A percentile compares a stretch with the other conserved stretches of the same genome.
Conservation (phyloP, 208 protist species). For the Giardia duodenalis region DNA sequence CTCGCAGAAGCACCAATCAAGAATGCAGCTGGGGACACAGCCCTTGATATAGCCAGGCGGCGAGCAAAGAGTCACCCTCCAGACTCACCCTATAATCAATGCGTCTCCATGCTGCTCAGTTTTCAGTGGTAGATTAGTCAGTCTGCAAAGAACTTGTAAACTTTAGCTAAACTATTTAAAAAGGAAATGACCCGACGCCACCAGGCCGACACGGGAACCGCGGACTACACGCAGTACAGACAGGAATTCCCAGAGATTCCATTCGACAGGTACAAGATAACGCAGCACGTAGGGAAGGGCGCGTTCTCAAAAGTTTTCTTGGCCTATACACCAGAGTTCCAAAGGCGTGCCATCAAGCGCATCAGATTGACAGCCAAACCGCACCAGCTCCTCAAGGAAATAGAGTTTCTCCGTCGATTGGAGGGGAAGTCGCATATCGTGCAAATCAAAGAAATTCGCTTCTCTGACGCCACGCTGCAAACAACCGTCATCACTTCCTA, state of each 20-base stretch:
- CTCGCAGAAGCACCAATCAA: too few species aligned
- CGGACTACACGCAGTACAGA: not conserved
- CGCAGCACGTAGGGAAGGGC: constrained; percentile 26
- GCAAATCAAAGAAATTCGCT: constrained; percentile 18
- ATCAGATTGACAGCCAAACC: constrained; percentile 31
- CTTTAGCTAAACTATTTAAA: not conserved
- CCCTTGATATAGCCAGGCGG: too few species aligned
- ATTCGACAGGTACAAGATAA: not conserved
- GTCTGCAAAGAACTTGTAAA: too few species aligned
- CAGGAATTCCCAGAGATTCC: constrained; percentile 30
- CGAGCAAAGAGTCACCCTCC: too few species aligned
- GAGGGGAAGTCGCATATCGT: constrained; percentile 31
- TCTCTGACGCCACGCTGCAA: not conserved
- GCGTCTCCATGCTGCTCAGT: too few species aligned
- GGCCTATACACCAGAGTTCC: constrained; percentile 25
- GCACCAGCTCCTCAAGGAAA: constrained; percentile 27
- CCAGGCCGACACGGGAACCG: not conserved
- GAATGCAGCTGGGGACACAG: too few species aligned
- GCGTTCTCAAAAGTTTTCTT: constrained; percentile 28
- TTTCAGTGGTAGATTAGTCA: too few species aligned
- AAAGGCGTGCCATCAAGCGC: constrained; percentile 20
- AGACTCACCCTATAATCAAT: too few species aligned
- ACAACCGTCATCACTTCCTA: constrained; percentile 26
- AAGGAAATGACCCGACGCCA: not conserved
- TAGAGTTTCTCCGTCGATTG: constrained; percentile 29